phyloP scores from a whole-genome alignment of 2,329 filamentous ascomycete genomes.

The Leptosphaerulina australis region DNA sequence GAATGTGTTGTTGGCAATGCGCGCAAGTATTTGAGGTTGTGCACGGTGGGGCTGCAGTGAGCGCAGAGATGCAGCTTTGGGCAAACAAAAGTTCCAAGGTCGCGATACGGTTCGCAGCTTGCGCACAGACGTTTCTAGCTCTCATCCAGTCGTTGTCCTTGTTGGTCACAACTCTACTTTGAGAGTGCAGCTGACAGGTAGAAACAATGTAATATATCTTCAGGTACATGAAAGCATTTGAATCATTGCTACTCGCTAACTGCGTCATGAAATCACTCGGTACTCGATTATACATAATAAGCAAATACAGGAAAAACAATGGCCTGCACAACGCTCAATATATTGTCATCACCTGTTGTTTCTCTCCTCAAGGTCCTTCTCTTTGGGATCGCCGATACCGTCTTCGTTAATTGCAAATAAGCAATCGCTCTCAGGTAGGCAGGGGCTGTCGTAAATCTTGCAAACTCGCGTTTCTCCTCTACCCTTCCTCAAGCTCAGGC shows the following conservation, averaged over 20 bases:
- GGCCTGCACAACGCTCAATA: neutral
- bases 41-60: constrained; percentile 26
- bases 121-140: constrained; percentile 26
- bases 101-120: constrained; percentile 28
- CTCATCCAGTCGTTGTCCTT: constrained; percentile 2
- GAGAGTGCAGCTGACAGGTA: constrained; percentile 4
- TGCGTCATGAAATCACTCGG: constrained; percentile 21
- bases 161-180: constrained; percentile 3
- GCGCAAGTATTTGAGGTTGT: constrained; percentile 14
- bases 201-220: neutral
- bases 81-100: constrained; percentile 36
- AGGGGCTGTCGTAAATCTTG: constrained; percentile 99
- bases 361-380: constrained; percentile 87
- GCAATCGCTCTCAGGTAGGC: constrained; percentile 93
- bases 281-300: constrained; percentile 17
- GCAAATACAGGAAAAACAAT: neutral
- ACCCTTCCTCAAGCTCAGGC: constrained; percentile 94
- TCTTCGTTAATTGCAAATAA: constrained; percentile 97
- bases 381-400: constrained; percentile 92
- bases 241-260: constrained; percentile 12
- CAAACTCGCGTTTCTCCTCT: constrained; percentile 93
- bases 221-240: constrained; percentile 8
- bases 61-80: constrained; percentile 30
- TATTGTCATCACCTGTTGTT: constrained; percentile 25
- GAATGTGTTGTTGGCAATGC: constrained; percentile 15